Conservation (phyloP, 495 filamentous ascomycete species). For the Pseudoneurospora amorphoporcata region DNA sequence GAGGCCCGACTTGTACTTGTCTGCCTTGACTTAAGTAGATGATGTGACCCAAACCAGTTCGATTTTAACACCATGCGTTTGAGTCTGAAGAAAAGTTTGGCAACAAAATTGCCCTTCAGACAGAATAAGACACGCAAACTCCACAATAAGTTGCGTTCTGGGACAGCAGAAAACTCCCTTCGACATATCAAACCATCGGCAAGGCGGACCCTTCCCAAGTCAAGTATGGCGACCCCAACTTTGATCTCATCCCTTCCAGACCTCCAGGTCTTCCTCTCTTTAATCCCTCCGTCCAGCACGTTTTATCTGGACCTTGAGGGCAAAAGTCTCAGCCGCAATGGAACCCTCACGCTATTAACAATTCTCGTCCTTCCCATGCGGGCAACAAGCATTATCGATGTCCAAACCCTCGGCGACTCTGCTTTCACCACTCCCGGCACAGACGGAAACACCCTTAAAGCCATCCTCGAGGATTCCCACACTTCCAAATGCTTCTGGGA, state of each 20-base stretch:
- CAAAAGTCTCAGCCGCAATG: conserved; percentile 34
- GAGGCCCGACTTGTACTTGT: neutral
- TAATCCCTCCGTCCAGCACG: conserved; percentile 2
- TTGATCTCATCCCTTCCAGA: neutral
- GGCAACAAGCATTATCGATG: conserved; percentile 38
- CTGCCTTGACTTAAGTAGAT: neutral
- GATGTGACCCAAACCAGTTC: neutral
- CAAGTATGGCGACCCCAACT: neutral
- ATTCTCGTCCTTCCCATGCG: conserved; percentile 17
- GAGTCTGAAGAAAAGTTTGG: no score
- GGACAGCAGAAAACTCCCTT: neutral
- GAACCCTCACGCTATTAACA: conserved; percentile 42
- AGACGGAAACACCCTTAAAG: conserved; percentile 30
- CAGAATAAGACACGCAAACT: no score
- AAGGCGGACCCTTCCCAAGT: neutral
- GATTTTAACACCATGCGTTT: neutral
- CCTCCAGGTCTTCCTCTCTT: neutral
- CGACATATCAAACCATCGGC: neutral
- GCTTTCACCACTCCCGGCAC: conserved; percentile 33
- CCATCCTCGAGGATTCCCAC: conserved; percentile 35
- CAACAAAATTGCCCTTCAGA: no score
- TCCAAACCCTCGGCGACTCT: conserved; percentile 31
- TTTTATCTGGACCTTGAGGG: conserved; percentile 51
- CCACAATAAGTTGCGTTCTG: neutral
- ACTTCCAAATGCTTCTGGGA: conserved; percentile 41